These are phyloP conservation scores for Artemisia princeps DNA, from an alignment of 140 eudicot species.

Conservation along the genomic window DNA sequence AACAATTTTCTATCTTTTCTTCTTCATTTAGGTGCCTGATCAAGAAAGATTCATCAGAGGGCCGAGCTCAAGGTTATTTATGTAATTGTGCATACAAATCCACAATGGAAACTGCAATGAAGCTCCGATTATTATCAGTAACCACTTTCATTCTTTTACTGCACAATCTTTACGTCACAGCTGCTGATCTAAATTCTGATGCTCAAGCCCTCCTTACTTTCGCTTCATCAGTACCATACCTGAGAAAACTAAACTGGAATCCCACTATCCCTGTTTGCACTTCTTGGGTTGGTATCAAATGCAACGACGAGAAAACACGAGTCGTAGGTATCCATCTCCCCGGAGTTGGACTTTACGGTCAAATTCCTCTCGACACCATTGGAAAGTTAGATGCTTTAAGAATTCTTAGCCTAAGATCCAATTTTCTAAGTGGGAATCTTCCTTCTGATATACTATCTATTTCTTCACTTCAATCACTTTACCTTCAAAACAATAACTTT, in stretches of 20 bases:
- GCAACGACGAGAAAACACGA: conserved; percentile 43
- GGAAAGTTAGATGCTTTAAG: conserved; percentile 59
- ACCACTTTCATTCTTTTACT: conserved; percentile 29
- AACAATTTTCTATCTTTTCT: conserved; percentile 9
- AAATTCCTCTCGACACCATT: conserved; percentile 48
- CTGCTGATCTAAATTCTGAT: conserved; percentile 57
- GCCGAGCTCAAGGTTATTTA: conserved; percentile 4
- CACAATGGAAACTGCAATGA: conserved; percentile 11
- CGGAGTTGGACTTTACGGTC: conserved; percentile 69
- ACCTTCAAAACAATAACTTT: conserved; percentile 72
- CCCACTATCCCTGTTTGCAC: conserved; percentile 41
- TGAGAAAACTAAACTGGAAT: conserved; percentile 72
- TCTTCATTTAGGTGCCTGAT: conserved; percentile 31
- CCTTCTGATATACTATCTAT: conserved; percentile 71
- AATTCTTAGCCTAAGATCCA: conserved; percentile 69
- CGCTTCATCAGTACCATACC: conserved; percentile 58
- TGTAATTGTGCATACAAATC: background rate
- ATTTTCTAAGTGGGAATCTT: conserved; percentile 56
- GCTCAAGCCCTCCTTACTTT: conserved; percentile 55
- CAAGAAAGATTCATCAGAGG: conserved; percentile 24
- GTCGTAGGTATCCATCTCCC: conserved; percentile 72
- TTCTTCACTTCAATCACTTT: conserved; percentile 63
- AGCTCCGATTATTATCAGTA: conserved; percentile 30
- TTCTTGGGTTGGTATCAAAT: conserved; percentile 71
- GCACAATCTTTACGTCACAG: conserved; percentile 21